Percentiles rank a stretch among this genome's conserved stretches.
phyloP scores from a whole-genome alignment of 2,329 filamentous ascomycete species.

The Aspergillus persii region DNA sequence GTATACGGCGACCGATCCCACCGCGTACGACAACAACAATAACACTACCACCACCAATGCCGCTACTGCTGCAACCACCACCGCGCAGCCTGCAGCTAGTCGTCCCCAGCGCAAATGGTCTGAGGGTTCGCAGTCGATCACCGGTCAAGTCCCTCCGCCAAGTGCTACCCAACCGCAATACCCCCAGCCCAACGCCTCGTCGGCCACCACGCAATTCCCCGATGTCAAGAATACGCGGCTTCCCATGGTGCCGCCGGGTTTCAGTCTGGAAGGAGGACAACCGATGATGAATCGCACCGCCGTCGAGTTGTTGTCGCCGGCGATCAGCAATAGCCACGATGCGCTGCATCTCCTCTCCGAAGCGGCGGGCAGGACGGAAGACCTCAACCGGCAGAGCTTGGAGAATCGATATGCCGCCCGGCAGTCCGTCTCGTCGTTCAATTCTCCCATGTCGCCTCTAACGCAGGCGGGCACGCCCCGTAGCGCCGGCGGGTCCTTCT shows the following conservation, averaged over 20 bases:
- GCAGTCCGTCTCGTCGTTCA: conserved; percentile 40
- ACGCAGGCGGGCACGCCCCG: conserved; percentile 35
- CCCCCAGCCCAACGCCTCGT: conserved; percentile 23
- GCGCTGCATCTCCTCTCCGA: conserved; percentile 89
- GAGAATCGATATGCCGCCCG: conserved; percentile 45
- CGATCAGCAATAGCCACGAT: conserved; percentile 88
- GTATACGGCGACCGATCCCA: conserved; percentile 26
- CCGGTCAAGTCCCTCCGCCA: conserved; percentile 18
- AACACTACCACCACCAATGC: conserved; percentile 1
- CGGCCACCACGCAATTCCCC: conserved; percentile 27
- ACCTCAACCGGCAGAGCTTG: conserved; percentile 49
- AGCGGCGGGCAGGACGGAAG: conserved; percentile 60
- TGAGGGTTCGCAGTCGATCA: conserved; percentile 23
- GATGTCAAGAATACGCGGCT: conserved; percentile 27
- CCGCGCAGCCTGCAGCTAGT: not conserved
- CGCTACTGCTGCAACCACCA: not conserved
- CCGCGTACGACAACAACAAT: conserved; percentile 21
- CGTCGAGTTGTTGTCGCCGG: conserved; percentile 58
- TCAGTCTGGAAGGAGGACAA: conserved; percentile 51
- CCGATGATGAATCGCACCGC: conserved; percentile 61
- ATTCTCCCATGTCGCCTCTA: conserved; percentile 37
- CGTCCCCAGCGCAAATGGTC: conserved; percentile 32
- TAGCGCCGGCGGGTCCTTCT: conserved; percentile 35
- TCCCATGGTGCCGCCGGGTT: conserved; percentile 24
- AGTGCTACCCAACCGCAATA: conserved; percentile 25